These are phyloP conservation scores for Phanerochaete sordida DNA, from an alignment of 768 basidiomycete species.

Conservation along the genomic window DNA sequence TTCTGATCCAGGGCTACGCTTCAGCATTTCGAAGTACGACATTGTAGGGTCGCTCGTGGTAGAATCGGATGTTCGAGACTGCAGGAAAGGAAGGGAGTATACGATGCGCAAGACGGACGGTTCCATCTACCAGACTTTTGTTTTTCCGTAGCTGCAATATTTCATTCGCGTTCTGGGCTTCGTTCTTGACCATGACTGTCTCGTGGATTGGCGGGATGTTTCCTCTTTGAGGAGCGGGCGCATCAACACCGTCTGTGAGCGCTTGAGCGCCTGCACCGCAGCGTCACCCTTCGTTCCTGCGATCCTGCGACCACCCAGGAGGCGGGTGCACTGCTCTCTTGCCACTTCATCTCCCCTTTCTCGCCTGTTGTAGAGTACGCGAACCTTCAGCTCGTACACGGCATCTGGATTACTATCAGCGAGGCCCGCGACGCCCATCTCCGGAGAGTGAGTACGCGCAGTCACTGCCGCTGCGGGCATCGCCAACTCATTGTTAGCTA, in stretches of 20 bases:
- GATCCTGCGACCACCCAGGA: neutral
- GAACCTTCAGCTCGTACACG: too few species aligned
- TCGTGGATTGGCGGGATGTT: neutral
- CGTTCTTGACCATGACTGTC: neutral
- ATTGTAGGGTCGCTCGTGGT: too few species aligned
- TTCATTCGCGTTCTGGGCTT: neutral
- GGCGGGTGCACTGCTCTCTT: neutral
- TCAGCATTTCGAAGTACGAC: too few species aligned
- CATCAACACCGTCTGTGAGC: neutral
- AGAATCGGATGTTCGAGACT: too few species aligned
- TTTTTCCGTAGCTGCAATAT: too few species aligned
- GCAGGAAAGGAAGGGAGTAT: too few species aligned
- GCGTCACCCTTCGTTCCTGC: neutral
- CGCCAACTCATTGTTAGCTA: neutral
- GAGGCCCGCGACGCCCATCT: neutral
- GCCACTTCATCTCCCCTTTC: neutral
- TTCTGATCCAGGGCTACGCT: too few species aligned
- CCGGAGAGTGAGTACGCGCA: neutral
- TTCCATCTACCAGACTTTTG: too few species aligned
- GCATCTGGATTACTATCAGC: neutral
- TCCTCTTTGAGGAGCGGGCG: neutral
- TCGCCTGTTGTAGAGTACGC: neutral
- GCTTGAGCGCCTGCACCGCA: neutral
- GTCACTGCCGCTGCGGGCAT: neutral
- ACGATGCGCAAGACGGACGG: too few species aligned